Evolutionary conservation across 345 rosid genomes (phyloP).

Genomic region (Cardamine chenopodiifolia): DNA sequence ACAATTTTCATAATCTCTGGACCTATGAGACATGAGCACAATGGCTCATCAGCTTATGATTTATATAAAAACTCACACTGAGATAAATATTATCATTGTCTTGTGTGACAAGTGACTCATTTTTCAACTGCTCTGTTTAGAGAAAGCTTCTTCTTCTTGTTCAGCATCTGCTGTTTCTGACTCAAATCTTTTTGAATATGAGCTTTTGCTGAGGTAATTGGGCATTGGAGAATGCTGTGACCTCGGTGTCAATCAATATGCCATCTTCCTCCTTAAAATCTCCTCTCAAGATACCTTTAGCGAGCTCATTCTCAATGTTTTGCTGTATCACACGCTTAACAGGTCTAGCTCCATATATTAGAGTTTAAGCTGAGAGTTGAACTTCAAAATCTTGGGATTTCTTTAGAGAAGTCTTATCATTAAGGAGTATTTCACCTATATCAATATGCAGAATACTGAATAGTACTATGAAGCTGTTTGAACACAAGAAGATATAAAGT

Average conservation of each 20-base stretch:
- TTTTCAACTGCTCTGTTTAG: slow-evolving; percentile 31
- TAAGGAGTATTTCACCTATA: too few relatives aligned
- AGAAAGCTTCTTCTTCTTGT: slow-evolving; percentile 44
- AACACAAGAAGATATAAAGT: too few relatives aligned
- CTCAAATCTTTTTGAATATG: slow-evolving; percentile 57
- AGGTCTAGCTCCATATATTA: slow-evolving; percentile 96
- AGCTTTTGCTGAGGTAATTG: slow-evolving; percentile 88
- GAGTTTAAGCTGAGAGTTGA: too few relatives aligned
- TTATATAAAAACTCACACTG: slow-evolving; percentile 16
- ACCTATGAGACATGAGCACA: slow-evolving; percentile 18
- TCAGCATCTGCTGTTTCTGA: slow-evolving; percentile 42
- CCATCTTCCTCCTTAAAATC: slow-evolving; percentile 86
- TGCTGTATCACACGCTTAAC: slow-evolving; percentile 98
- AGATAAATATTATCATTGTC: slow-evolving; percentile 10
- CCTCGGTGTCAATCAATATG: slow-evolving; percentile 70
- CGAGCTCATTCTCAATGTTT: slow-evolving; percentile 90
- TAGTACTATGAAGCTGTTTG: too few relatives aligned
- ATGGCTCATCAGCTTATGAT: slow-evolving; percentile 10
- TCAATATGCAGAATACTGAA: too few relatives aligned
- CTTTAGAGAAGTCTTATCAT: too few relatives aligned
- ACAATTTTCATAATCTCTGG: not conserved
- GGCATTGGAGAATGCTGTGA: slow-evolving; percentile 67
- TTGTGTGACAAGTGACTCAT: slow-evolving; percentile 10
- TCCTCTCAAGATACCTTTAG: slow-evolving; percentile 92
- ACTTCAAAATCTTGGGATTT: too few relatives aligned